These are phyloP conservation scores for Ceratocystis alfenasii DNA, from an alignment of 2,329 filamentous ascomycete genomes.

Conservation along the genomic window DNA sequence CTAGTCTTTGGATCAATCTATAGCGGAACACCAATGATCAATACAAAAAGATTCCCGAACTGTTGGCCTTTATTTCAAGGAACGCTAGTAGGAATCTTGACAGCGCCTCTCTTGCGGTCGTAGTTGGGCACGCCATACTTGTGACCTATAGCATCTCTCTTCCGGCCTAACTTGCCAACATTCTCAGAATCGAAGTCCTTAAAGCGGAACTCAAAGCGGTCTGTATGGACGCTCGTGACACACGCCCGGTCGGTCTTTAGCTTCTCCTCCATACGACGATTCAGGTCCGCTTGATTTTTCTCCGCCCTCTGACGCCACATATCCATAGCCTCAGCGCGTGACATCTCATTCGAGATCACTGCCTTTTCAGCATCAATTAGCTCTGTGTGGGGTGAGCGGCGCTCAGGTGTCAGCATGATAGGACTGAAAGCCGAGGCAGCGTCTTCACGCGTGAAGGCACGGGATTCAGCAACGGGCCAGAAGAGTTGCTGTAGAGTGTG, in stretches of 20 bases:
- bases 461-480: slow-evolving; percentile 50
- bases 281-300: not conserved
- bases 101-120: slow-evolving; percentile 50
- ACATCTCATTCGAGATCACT: slow-evolving; percentile 30
- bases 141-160: slow-evolving; percentile 44
- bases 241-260: slow-evolving; percentile 30
- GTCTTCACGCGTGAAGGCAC: slow-evolving; percentile 51
- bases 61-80: slow-evolving; percentile 30
- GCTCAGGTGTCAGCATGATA: slow-evolving; percentile 47
- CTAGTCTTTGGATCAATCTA: not conserved
- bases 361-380: slow-evolving; percentile 46
- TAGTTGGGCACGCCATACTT: slow-evolving; percentile 51
- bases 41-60: not conserved
- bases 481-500: slow-evolving; percentile 54
- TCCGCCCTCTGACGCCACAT: not conserved
- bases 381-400: slow-evolving; percentile 50
- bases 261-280: slow-evolving; percentile 27
- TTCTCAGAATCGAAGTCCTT: slow-evolving; percentile 46
- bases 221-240: slow-evolving; percentile 37
- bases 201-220: slow-evolving; percentile 53
- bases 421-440: slow-evolving; percentile 54
- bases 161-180: slow-evolving; percentile 43
- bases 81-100: slow-evolving; percentile 57
- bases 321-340: slow-evolving; percentile 9
- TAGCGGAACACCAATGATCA: no score